Evolutionary conservation across 441 rosid species (phyloP), one percentile per base, ranked within the genome.

Genomic region (Gossypium trilobum): DNA sequence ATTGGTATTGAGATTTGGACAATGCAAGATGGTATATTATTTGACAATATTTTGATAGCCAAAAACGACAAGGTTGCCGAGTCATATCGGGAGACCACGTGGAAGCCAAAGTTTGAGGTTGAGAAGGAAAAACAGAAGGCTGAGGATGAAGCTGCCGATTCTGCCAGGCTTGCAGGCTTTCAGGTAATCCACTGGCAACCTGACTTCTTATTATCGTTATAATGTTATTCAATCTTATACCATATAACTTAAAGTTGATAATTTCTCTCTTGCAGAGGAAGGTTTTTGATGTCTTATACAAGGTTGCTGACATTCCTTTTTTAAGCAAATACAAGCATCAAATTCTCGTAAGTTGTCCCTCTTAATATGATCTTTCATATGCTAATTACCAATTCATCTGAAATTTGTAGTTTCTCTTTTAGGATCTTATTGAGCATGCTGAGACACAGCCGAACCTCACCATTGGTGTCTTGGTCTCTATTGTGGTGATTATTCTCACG

Each of bases 1-100:
- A 58, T 94, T 25, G 99, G 99, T 36, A 89, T 94, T 58, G 99
- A 94, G 88, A 92, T 94, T 74, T 94, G 99, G 99, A 94, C 99
- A 48, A 92, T 94, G 99, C 97, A 92, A 83, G 95, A 94, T 46
- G 99, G 99, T 51, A 85, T 94, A 54, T 78, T 92, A 84, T 94
- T 94, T 65, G 99, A 89, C 80, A 91, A 94, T 79, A 78, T 94
- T 27, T 77, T 94, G 94, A 90, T 94, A 54, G 74, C 95, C 1
- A 85, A 87, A 56, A 87, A 86, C 29, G 97, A 90, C 83, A 88
- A 85, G 82, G 86, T 77, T 61, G 97, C 97, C 2, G 84, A 80
- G 72, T 78, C 87, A 11, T 83, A 80, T 73, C 74, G 91, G 48
- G 83, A 84, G 73, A 82, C 85, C 1, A 55, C 84, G 7, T 92